Base-by-base conservation (phyloP, 108 stramenopile genomes). In the Cyclotella baltica region DNA sequence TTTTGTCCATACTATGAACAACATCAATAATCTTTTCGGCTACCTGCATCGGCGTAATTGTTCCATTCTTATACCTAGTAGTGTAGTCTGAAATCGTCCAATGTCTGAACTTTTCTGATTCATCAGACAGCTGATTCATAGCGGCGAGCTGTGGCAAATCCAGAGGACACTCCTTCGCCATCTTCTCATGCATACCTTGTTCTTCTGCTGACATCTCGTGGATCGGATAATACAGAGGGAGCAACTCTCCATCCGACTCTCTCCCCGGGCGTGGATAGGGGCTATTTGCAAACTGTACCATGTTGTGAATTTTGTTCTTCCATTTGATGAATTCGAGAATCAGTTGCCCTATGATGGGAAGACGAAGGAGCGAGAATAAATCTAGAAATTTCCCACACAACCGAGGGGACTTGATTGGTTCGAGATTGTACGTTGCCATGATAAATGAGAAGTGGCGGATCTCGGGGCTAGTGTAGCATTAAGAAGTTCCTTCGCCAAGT, bases 201-300 rank as follows among this genome's bases (percentile, higher is more conserved):
- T 80, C 80, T 4, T 62, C 58, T 16, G 40, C 23, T 22, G 48
- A n/a, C 66, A 88, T 70, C 11, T 85, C 53, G 16, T 73, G 50
- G 31, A 88, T 72, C 8, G 87, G 87, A 76, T 79, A 83, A 38
- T 85, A 81, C 73, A 85, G 29, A 37, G 64, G 75, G 11, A 52
- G 51, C 38, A 43, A 19, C 27, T 46, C 11, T 3, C 35, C 38
- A 28, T 3, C 27, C 4, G 31, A 25, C 22, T 31, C 40, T 10
- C 31, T 59, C 15, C 27, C 72, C 18, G 16, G 57, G 16, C 1
- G 10, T 46, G 36, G 37, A 50, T 61, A 37, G n/a, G 38, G 18
- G 27, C 62, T 20, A 2, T 16, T 38, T 35, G 65, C 75, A 30
- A 75, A 75, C 6, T 27, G n/a, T 0, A 64, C 53, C 63, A 67